Base-by-base conservation (phyloP, 2,329 filamentous ascomycete species). In the Beauveria medogensis region DNA sequence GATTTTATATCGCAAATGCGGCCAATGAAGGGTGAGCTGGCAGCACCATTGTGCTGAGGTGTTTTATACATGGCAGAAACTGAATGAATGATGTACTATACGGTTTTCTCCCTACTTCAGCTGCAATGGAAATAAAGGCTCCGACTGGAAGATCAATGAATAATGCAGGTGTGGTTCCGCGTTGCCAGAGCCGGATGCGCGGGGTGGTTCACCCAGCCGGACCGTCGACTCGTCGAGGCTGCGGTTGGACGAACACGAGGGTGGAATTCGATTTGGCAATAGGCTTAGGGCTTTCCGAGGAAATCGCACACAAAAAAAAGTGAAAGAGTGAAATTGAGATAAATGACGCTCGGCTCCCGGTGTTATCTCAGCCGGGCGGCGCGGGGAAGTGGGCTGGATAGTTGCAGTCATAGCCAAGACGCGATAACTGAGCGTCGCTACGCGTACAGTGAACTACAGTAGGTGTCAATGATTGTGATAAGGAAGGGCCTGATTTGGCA, bases 371-470 rank as follows among this genome's bases (percentile, higher is more conserved):
- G 24, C 46, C 46, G 46, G 24, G 26, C 8, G 20, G 47, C 56
- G 56, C 47, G 56, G 56, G 56, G 56, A 53, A 59, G 56, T 59
- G 56, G 56, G 56, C 26, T 59, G 26, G 55, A 5, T n/a, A 44
- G 48, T 14, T 34, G 37, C 43, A 10, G 46, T 59, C 37, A 59
- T 24, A 22, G 55, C 55, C 37, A 26, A 43, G 46, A 57, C 44
- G 55, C 55, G 55, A 57, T 57, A 26, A 22, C 48, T 26, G 20
- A 22, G 30, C 22, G 9, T 18, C 18, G 37, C 6, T 18, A 40
- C n/a, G 20, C 50, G 26, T 18, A 24, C 53, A 14, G 44, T 14
- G 30, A 18, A n/a, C 5, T 34, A 30, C 28, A 30, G 28, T 30
- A 30, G 8, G 20, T 24, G 22, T 34, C 41, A 47, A 47, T 47